Percentiles rank a stretch among this genome's conserved stretches.
These are phyloP conservation scores for Carex littledalei DNA, from an alignment of 176 grass and related monocot species.

Conservation along the genomic window DNA sequence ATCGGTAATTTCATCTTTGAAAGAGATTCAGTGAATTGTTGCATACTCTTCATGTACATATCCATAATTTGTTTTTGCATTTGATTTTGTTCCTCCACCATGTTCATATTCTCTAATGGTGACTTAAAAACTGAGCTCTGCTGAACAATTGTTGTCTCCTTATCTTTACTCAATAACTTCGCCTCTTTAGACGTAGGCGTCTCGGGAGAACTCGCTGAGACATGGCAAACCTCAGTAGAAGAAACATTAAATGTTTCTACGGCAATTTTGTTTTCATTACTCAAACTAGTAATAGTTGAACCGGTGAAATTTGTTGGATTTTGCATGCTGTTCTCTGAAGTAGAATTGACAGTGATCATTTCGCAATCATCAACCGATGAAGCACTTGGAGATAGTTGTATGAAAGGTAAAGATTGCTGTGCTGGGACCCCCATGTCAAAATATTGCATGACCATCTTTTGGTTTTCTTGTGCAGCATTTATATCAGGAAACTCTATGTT, in stretches of 20 bases:
- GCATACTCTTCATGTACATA: constrained; percentile 96
- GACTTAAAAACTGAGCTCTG: constrained; percentile 35
- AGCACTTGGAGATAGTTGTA: constrained; percentile 29
- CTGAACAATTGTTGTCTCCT: not conserved
- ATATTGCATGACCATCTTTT: constrained; percentile 75
- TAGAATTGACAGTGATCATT: constrained; percentile 35
- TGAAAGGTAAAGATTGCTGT: constrained; percentile 34
- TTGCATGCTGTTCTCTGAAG: constrained; percentile 36
- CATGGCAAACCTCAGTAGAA: constrained; percentile 21
- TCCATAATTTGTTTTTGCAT: constrained; percentile 97
- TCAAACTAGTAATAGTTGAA: constrained; percentile 32
- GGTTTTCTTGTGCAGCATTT: constrained; percentile 47
- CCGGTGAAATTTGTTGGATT: constrained; percentile 24
- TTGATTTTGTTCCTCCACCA: constrained; percentile 59
- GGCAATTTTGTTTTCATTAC: constrained; percentile 28
- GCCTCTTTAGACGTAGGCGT: constrained; percentile 49
- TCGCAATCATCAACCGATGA: constrained; percentile 29
- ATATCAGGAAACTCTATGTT: constrained; percentile 63
- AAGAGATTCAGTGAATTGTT: constrained; percentile 79
- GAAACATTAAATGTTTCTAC: not conserved
- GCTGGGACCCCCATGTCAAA: constrained; percentile 28
- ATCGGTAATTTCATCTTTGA: constrained; percentile 71
- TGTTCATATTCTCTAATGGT: constrained; percentile 45
- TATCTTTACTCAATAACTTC: not conserved
- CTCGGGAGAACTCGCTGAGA: constrained; percentile 29